Conservation (phyloP, 2,329 filamentous ascomycete species). For the Cladosporium sp. region DNA sequence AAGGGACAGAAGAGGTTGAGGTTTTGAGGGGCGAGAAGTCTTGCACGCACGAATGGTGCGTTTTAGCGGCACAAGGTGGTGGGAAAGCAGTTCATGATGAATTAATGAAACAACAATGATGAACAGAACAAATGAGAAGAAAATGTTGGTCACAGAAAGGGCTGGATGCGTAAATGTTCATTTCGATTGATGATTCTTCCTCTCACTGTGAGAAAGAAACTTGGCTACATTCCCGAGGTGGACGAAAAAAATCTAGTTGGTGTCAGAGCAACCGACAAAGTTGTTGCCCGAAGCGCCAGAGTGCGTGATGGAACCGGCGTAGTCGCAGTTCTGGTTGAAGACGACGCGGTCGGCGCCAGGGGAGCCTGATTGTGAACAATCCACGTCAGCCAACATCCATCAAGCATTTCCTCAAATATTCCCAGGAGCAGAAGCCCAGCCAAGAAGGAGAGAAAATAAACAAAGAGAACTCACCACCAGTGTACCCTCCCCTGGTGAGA, state of each 20-base stretch:
- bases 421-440: no score
- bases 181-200: no score
- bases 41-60: no score
- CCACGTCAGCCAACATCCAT: no score
- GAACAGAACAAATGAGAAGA: slow-evolving; percentile 1
- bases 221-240: no score
- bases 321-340: slow-evolving; percentile 53
- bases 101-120: slow-evolving; percentile 12
- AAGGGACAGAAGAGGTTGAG: slow-evolving; percentile 44
- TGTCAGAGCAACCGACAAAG: slow-evolving; percentile 60
- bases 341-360: slow-evolving; percentile 66
- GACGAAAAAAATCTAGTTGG: slow-evolving; percentile 28
- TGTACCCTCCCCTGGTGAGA: slow-evolving; percentile 50
- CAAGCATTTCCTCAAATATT: no score
- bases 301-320: slow-evolving; percentile 65
- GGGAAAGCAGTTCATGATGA: no score
- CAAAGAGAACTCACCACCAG: slow-evolving; percentile 49
- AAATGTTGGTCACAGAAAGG: no score
- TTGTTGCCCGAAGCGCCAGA: slow-evolving; percentile 64
- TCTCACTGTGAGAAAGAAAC: no score
- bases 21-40: slow-evolving; percentile 37
- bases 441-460: no score
- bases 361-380: slow-evolving; percentile 45
- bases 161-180: no score
- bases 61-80: no score